phyloP scores from a whole-genome alignment of 139 green algal species.

The Picochlorum costavermella region DNA sequence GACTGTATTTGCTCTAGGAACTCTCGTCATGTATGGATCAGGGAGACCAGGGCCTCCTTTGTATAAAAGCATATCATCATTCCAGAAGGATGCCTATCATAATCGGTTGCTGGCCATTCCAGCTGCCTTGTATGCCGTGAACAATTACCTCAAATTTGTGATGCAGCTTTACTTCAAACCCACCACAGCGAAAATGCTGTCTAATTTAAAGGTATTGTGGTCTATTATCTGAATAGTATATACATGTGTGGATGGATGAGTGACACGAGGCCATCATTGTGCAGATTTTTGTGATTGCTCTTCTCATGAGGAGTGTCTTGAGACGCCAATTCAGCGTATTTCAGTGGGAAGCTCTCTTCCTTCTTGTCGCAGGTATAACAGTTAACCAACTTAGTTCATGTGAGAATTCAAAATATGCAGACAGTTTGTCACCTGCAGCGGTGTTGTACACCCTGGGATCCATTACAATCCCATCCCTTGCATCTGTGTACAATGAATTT shows the following conservation, averaged over 20 bases:
- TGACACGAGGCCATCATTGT: slow-evolving; percentile 3
- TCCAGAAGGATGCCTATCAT: slow-evolving; percentile 56
- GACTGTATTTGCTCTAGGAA: slow-evolving; percentile 70
- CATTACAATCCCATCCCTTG: slow-evolving; percentile 81
- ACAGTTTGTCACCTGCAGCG: slow-evolving; percentile 32
- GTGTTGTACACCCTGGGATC: slow-evolving; percentile 64
- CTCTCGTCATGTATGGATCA: slow-evolving; percentile 68
- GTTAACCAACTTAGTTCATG: slow-evolving; percentile 85
- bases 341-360: slow-evolving; percentile 89
- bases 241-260: slow-evolving; percentile 2
- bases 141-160: slow-evolving; percentile 94
- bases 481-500: slow-evolving; percentile 92
- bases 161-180: slow-evolving; percentile 95
- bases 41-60: slow-evolving; percentile 56
- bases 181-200: slow-evolving; percentile 95
- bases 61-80: slow-evolving; percentile 48
- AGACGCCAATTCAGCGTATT: slow-evolving; percentile 67
- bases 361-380: slow-evolving; percentile 91
- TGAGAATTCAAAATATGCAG: slow-evolving; percentile 13
- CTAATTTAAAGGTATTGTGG: slow-evolving; percentile 74
- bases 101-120: slow-evolving; percentile 80
- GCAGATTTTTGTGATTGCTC: slow-evolving; percentile 69
- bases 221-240: slow-evolving; percentile 15
- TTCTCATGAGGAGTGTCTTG: slow-evolving; percentile 83
- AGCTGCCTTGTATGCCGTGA: slow-evolving; percentile 85